Evolutionary conservation across 75 land plant species (phyloP).

Genomic region (Pseudotsuga menziesii): DNA sequence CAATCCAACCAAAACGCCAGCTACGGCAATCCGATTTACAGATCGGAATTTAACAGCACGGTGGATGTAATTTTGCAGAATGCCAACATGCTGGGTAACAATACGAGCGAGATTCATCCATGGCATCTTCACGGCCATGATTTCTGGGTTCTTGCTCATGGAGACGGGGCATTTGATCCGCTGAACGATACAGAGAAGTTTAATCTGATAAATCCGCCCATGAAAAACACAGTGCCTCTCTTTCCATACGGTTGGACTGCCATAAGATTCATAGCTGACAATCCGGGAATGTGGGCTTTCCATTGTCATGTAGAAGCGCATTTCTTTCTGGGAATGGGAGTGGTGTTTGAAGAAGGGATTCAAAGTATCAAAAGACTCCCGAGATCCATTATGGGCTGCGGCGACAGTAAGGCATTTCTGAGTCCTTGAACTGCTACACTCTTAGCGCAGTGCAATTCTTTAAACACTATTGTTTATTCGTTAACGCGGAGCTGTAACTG

Average conservation of each 20-base stretch:
- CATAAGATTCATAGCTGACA: conserved; percentile 62
- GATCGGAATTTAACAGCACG: not conserved
- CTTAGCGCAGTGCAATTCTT: too few species aligned
- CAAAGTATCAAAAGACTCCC: conserved; percentile 54
- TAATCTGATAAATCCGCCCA: conserved; percentile 39
- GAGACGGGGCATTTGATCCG: conserved; percentile 17
- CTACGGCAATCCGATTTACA: conserved; percentile 7
- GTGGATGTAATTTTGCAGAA: conserved; percentile 70
- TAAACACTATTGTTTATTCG: too few species aligned
- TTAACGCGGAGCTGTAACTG: too few species aligned
- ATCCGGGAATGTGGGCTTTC: conserved; percentile 85
- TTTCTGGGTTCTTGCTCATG: conserved; percentile 65
- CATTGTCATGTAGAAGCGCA: conserved; percentile 79
- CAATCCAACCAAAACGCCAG: conserved; percentile 4
- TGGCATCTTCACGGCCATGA: conserved; percentile 98
- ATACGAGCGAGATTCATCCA: conserved; percentile 79
- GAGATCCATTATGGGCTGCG: conserved; percentile 66
- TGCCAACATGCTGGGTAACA: conserved; percentile 46
- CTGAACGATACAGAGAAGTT: not conserved
- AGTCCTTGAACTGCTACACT: too few species aligned
- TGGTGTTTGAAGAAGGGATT: conserved; percentile 72
- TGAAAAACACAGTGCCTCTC: conserved; percentile 62
- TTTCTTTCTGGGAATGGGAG: conserved; percentile 86
- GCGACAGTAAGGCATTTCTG: not conserved
- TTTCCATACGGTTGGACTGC: conserved; percentile 87